Evolutionary conservation across 2,329 filamentous ascomycete genomes (phyloP).

Genomic region (Aureobasidium sp.): DNA sequence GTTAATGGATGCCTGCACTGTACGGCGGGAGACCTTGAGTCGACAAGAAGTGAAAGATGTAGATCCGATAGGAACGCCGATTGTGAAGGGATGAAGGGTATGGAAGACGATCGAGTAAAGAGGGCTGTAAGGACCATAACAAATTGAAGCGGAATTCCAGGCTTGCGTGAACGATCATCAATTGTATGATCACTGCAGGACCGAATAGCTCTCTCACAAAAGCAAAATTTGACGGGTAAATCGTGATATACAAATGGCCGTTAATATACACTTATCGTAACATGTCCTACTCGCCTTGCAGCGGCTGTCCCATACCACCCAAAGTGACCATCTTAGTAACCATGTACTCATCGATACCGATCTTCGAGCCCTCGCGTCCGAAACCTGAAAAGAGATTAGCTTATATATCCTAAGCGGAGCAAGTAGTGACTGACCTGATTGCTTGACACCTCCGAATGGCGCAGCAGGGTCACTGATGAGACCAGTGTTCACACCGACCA

Average conservation of each 20-base stretch:
- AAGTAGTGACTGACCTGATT: conserved; percentile 16
- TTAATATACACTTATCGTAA: neutral
- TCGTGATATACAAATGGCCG: neutral
- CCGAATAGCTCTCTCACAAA: no score
- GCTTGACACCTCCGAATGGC: conserved; percentile 37
- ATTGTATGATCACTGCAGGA: neutral
- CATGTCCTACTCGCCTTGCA: conserved; percentile 37
- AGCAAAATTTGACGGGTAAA: neutral
- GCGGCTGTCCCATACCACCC: conserved; percentile 54
- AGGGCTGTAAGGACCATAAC: no score
- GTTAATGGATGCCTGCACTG: no score
- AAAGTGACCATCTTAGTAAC: conserved; percentile 45
- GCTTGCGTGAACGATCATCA: no score
- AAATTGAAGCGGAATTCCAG: no score
- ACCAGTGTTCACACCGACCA: conserved; percentile 62
- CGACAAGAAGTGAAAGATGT: no score
- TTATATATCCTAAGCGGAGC: neutral
- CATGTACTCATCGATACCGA: conserved; percentile 46
- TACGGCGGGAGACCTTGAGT: no score
- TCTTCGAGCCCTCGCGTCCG: conserved; percentile 44
- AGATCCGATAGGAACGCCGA: no score
- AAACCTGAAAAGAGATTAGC: conserved; percentile 32
- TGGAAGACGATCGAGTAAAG: no score
- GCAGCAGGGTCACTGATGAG: conserved; percentile 43
- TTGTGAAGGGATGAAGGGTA: no score